Base-by-base conservation (phyloP, 192 early-diverging fungal genomes). In the Rhizophlyctis rosea region DNA sequence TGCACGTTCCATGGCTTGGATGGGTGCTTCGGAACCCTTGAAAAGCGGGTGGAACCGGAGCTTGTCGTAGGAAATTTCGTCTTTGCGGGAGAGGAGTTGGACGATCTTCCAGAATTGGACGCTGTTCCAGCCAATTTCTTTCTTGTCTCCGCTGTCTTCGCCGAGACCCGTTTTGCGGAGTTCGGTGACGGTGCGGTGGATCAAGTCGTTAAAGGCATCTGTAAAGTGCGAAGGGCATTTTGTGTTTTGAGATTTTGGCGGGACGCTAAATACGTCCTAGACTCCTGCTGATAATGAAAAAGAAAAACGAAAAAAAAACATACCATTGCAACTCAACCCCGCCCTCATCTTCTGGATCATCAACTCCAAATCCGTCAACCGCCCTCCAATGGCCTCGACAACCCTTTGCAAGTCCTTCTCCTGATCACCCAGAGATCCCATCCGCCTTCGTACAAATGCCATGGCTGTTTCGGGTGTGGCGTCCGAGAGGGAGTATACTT, bases 51-150 rank as follows among this genome's bases (percentile, higher is more conserved):
- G 84, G 65, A 81, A 87, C 65, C 88, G 86, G 58, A 95, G 71
- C 54, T 81, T 83, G 76, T 99, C 92, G 65, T 91, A 98, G 48
- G 86, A 86, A 21, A 90, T 78, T 25, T 82, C 86, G 54, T 74
- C 76, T 2, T 77, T 74, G 27, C 64, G 72, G 16, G 86, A 81
- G 21, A 99, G 79, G 51, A 84, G 70, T 49, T 86, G 83, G 50
- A 95, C 75, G 25, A 98, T 70, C 39, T 84, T 77, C 92, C 93
- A 98, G 72, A 98, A 95, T 74, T 99, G 97, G 36, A 90, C 81
- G 0, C 88, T 73, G 33, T 81, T 85, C 95, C 97, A 99, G 2
- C 78, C 69, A 39, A 73, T 66, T 59, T 81, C 75, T 47, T 72
- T 58, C 50, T 66, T 65, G 1, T 74, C 70, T 36, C 70, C 70